These are phyloP conservation scores for Marasmius tenuissimus DNA, from an alignment of 1,284 basidiomycete genomes.

Conservation along the genomic window DNA sequence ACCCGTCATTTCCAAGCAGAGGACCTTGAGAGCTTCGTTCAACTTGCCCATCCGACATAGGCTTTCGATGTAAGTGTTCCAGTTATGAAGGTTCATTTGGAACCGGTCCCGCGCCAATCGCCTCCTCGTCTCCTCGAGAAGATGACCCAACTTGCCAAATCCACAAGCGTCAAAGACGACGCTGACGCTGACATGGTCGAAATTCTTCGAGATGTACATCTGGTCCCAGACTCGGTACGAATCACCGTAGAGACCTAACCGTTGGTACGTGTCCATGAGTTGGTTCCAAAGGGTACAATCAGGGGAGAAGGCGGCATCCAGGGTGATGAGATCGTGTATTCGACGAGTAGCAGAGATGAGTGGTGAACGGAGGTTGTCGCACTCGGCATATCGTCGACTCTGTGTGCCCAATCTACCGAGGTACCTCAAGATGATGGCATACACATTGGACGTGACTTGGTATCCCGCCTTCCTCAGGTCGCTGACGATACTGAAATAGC, in stretches of 20 bases:
- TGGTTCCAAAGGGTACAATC: slow-evolving; percentile 82
- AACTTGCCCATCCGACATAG: slow-evolving; percentile 72
- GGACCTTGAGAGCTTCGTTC: slow-evolving; percentile 67
- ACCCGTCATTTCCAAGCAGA: slow-evolving; percentile 65
- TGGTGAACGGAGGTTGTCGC: slow-evolving; percentile 26
- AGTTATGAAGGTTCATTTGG: slow-evolving; percentile 60
- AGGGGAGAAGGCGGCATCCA: slow-evolving; percentile 76
- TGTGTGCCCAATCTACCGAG: slow-evolving; percentile 46
- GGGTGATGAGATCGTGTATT: slow-evolving; percentile 75
- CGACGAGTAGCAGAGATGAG: slow-evolving; percentile 58
- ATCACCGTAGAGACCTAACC: slow-evolving; percentile 66
- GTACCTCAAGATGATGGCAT: slow-evolving; percentile 70
- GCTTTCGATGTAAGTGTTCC: slow-evolving; percentile 86
- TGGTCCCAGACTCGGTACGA: slow-evolving; percentile 83
- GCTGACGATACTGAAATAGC: slow-evolving; percentile 77
- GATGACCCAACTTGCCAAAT: slow-evolving; percentile 47
- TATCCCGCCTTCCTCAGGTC: slow-evolving; percentile 80
- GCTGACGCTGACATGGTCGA: slow-evolving; percentile 70
- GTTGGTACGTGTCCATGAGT: slow-evolving; percentile 89
- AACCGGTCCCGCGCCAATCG: slow-evolving; percentile 54
- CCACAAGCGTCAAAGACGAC: slow-evolving; percentile 87
- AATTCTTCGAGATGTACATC: slow-evolving; percentile 58
- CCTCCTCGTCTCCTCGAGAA: slow-evolving; percentile 53
- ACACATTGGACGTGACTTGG: slow-evolving; percentile 59
- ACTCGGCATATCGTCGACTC: slow-evolving; percentile 7